Base-by-base conservation (phyloP, 768 basidiomycete species). In the Panellus pusillus region DNA sequence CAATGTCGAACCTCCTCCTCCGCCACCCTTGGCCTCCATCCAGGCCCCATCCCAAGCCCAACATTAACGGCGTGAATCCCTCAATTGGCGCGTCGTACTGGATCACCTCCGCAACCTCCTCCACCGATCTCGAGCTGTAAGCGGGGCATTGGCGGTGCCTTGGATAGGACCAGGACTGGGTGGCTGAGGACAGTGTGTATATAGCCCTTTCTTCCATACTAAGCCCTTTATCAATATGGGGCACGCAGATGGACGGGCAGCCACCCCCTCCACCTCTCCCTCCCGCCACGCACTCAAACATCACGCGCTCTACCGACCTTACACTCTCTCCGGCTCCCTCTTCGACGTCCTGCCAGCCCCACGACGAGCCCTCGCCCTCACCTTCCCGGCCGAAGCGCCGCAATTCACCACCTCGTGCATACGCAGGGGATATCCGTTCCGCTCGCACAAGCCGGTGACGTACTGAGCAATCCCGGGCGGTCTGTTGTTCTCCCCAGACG, bases 401-500 rank as follows among this genome's bases (percentile, higher is more conserved):
- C 81, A 85, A 0, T 93, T 92, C 67, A 88, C 88, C 4, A 91
- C 68, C 81, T 93, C n/a, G 87, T 87, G 1, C 79, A 88, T 65
- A 92, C 90, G 14, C 91, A 93, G 63, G 79, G 74, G 50, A 82
- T 91, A 35, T 82, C 84, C 31, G 80, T 93, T 14, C 84, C 87
- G 0, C 80, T 92, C 18, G 83, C 83, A 18, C 87, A 89, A 66
- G 84, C 87, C 0, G 90, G 90, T 2, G 89, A 93, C 51, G 81
- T 83, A 0, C 73, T 93, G 31, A 80, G 81, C 51, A 91, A 88
- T 63, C 71, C 2, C 91, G 89, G 88, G 81, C 82, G 5, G 82
- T 92, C 15, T 93, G 91, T 65, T 91, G 87, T 64, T 83, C 86
- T 52, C 67, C 80, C 3, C 39, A 81, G 81, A 35, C 77, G 76